phyloP scores from a whole-genome alignment of 2,329 filamentous ascomycete species.

The Penicillium occitanis region DNA sequence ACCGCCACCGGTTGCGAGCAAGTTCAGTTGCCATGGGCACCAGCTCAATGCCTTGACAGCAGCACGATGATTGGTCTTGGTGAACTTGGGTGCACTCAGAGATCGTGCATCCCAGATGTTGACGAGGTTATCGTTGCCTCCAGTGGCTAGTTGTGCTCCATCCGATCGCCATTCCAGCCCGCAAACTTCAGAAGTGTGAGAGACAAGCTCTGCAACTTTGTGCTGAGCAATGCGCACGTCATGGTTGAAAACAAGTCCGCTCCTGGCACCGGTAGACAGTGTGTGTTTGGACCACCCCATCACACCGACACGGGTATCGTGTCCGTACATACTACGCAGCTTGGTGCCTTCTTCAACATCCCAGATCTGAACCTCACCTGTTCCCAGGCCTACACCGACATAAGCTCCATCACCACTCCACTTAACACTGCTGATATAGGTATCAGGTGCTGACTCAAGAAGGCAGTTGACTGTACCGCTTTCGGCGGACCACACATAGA shows the following conservation, averaged over 20 bases:
- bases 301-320: constrained; percentile 92
- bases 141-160: constrained; percentile 92
- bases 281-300: constrained; percentile 99
- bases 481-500: constrained; percentile 98
- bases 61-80: constrained; percentile 99
- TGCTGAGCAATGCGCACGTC: constrained; percentile 96
- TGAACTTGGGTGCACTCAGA: constrained; percentile 92
- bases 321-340: constrained; percentile 97
- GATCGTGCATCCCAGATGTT: constrained; percentile 98
- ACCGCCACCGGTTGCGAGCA: constrained; percentile 92
- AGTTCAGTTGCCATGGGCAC: constrained; percentile 98
- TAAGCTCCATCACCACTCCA: constrained; percentile 98
- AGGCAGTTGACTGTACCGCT: constrained; percentile 85
- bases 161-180: constrained; percentile 97
- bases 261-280: constrained; percentile 90
- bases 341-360: constrained; percentile 93
- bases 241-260: constrained; percentile 95
- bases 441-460: constrained; percentile 82
- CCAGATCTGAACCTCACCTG: constrained; percentile 98
- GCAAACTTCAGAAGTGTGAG: constrained; percentile 96
- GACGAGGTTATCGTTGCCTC: constrained; percentile 97
- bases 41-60: constrained; percentile 97
- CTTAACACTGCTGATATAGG: constrained; percentile 96
- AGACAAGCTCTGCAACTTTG: constrained; percentile 96
- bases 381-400: constrained; percentile 89